phyloP scores from a whole-genome alignment of 305 asterid species.

The Fraxinus baroniana region DNA sequence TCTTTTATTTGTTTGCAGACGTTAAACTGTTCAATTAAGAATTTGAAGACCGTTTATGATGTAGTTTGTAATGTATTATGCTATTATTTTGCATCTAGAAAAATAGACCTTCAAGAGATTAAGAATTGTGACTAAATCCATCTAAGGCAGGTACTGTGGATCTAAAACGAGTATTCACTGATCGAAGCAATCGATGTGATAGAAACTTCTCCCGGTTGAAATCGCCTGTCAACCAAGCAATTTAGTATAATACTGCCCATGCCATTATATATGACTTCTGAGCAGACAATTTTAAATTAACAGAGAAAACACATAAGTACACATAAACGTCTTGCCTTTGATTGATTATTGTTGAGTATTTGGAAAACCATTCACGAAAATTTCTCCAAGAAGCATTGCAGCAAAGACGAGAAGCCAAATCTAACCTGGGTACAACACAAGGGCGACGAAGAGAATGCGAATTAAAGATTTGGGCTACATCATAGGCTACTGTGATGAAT shows the following conservation, averaged over 20 bases:
- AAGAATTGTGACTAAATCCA: conserved; percentile 12
- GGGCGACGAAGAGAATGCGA: neutral
- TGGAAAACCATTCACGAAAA: neutral
- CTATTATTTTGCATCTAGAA: neutral
- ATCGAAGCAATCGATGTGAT: conserved; percentile 80
- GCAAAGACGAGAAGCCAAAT: neutral
- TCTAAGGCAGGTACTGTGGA: conserved; percentile 78
- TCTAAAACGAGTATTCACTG: conserved; percentile 91
- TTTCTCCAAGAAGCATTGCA: neutral
- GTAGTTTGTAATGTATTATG: neutral
- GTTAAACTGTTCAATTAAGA: neutral
- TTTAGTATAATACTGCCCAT: conserved; percentile 10
- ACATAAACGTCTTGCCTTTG: neutral
- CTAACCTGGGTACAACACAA: neutral
- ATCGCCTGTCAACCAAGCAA: conserved; percentile 23
- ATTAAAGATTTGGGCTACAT: neutral
- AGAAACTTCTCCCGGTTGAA: conserved; percentile 81
- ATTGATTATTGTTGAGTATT: neutral
- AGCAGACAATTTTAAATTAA: neutral
- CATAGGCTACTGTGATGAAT: neutral
- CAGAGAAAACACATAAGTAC: neutral
- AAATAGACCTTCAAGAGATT: neutral
- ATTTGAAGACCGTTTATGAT: neutral
- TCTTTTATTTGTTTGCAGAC: neutral
- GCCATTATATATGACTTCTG: neutral